phyloP scores from a whole-genome alignment of 2,329 filamentous ascomycete species.

The Colletotrichum orbiculare region DNA sequence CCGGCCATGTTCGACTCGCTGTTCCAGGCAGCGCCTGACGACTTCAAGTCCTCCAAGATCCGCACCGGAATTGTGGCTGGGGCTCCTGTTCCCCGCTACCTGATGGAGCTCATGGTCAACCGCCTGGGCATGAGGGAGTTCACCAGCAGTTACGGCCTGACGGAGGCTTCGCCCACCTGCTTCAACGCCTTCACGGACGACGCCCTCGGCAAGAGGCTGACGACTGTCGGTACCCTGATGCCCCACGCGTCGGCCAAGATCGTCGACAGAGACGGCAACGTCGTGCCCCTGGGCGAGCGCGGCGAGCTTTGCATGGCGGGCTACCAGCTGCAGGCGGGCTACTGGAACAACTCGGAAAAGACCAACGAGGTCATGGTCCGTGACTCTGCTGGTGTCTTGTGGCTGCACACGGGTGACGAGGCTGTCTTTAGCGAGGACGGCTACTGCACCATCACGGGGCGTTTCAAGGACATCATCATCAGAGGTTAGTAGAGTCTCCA shows the following conservation, averaged over 20 bases:
- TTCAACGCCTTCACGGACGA: constrained; percentile 85
- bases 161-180: constrained; percentile 82
- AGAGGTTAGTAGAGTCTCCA: constrained; percentile 58
- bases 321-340: constrained; percentile 77
- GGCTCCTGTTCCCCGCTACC: constrained; percentile 77
- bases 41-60: constrained; percentile 62
- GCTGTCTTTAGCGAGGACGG: constrained; percentile 75
- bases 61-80: constrained; percentile 85
- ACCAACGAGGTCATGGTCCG: constrained; percentile 70
- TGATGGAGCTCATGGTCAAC: constrained; percentile 79
- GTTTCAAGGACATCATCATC: constrained; percentile 85
- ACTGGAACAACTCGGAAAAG: constrained; percentile 79
- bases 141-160: constrained; percentile 77
- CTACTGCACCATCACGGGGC: constrained; percentile 78
- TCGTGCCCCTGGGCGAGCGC: constrained; percentile 73
- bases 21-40: constrained; percentile 56
- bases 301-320: constrained; percentile 84
- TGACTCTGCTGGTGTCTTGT: constrained; percentile 65
- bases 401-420: constrained; percentile 77
- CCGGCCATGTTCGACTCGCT: constrained; percentile 85
- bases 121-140: constrained; percentile 82
- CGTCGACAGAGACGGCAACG: constrained; percentile 72
- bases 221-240: constrained; percentile 80
- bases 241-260: constrained; percentile 84
- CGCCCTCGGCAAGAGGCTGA: constrained; percentile 72